Percentiles rank a stretch among this genome's conserved stretches.
Conservation (phyloP, 208 protist genomes). For the Zelonia costaricensis region DNA sequence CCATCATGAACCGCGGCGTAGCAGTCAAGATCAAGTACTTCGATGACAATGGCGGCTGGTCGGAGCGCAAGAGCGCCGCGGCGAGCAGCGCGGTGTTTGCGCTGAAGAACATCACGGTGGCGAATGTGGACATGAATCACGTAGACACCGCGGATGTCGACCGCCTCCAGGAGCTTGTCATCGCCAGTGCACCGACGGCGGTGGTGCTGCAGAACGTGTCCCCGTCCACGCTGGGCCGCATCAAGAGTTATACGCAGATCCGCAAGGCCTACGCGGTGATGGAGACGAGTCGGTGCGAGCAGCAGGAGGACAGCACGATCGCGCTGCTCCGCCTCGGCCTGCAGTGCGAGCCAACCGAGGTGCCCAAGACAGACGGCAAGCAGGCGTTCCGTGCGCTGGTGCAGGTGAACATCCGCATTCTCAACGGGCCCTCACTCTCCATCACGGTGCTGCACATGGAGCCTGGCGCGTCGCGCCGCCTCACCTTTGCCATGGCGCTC, state of each 20-base stretch:
- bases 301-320: conserved; percentile 58
- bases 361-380: conserved; percentile 48
- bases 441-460: conserved; percentile 65
- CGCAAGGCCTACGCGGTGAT: conserved; percentile 74
- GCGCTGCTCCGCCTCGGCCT: conserved; percentile 63
- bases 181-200: conserved; percentile 45
- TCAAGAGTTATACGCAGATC: conserved; percentile 55
- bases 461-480: conserved; percentile 33
- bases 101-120: conserved; percentile 56
- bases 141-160: conserved; percentile 52
- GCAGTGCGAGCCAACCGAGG: conserved; percentile 58
- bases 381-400: conserved; percentile 36
- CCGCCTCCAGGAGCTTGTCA: conserved; percentile 54
- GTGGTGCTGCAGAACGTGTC: conserved; percentile 73
- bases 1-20: conserved; percentile 19
- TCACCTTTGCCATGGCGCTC: conserved; percentile 38
- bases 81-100: conserved; percentile 20
- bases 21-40: conserved; percentile 71
- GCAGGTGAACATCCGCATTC: conserved; percentile 49
- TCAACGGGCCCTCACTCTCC: conserved; percentile 36
- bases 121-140: conserved; percentile 60
- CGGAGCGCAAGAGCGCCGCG: conserved; percentile 39
- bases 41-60: conserved; percentile 69
- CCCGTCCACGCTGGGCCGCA: conserved; percentile 33
- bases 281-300: conserved; percentile 56